Conservation (phyloP, 257 asterid species). For the Oldenlandia corymbosa region DNA sequence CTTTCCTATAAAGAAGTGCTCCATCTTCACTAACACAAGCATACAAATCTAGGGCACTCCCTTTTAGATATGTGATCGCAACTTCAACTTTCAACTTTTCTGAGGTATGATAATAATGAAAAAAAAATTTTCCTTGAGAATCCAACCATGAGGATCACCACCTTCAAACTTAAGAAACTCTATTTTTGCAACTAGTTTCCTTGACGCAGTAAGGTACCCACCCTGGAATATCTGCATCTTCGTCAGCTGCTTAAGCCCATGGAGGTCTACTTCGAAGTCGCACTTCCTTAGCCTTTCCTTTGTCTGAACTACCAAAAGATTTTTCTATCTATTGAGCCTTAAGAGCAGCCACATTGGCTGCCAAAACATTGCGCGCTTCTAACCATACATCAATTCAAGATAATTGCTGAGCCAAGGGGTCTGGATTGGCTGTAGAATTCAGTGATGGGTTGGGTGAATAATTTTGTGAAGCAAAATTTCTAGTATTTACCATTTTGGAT, state of each 20-base stretch:
- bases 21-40: not conserved
- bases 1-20: conserved; percentile 1
- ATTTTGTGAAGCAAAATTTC: not conserved
- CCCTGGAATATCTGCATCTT: not conserved
- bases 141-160: conserved; percentile 19
- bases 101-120: conserved; percentile 14
- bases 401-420: not conserved
- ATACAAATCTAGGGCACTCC: conserved; percentile 7
- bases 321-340: not conserved
- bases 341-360: not conserved
- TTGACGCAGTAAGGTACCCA: not conserved
- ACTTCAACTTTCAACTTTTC: conserved; percentile 1
- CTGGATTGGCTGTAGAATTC: not conserved
- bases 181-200: not conserved
- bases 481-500: not conserved
- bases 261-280: not conserved
- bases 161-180: conserved; percentile 11
- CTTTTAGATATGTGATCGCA: conserved; percentile 3
- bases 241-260: not conserved
- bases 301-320: not conserved
- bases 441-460: not conserved
- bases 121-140: conserved; percentile 11
- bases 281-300: not conserved
- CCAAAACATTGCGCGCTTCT: not conserved
- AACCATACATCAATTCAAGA: not conserved